phyloP scores from a whole-genome alignment of 2,329 filamentous ascomycete genomes.

The Dendryphion nanum region DNA sequence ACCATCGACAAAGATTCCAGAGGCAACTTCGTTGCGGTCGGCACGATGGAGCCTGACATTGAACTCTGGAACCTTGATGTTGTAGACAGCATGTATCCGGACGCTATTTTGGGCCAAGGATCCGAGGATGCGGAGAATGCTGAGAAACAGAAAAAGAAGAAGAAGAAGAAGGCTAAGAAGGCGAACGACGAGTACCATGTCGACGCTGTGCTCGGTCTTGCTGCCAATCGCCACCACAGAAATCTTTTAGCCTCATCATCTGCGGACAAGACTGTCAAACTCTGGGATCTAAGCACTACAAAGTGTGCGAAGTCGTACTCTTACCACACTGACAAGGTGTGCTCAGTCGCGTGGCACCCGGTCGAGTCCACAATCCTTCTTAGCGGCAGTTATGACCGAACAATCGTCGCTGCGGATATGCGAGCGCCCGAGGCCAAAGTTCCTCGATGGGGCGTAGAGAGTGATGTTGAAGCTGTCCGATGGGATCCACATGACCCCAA shows the following conservation, averaged over 20 bases:
- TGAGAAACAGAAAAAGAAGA: constrained; percentile 73
- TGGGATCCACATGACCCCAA: constrained; percentile 95
- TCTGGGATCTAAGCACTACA: constrained; percentile 92
- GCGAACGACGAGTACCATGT: constrained; percentile 91
- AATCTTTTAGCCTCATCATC: constrained; percentile 94
- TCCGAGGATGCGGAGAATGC: constrained; percentile 50
- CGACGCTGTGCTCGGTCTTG: constrained; percentile 85
- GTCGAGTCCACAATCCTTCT: constrained; percentile 83
- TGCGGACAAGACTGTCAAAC: constrained; percentile 94
- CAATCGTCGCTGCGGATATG: constrained; percentile 94
- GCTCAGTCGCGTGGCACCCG: constrained; percentile 90
- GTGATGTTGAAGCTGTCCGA: constrained; percentile 86
- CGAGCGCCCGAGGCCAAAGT: constrained; percentile 79
- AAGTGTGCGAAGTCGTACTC: constrained; percentile 94
- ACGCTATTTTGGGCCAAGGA: constrained; percentile 83
- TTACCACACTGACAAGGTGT: constrained; percentile 97
- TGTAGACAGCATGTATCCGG: constrained; percentile 97
- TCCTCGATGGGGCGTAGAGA: constrained; percentile 89
- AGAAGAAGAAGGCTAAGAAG: constrained; percentile 87
- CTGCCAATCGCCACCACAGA: constrained; percentile 88
- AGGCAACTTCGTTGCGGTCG: constrained; percentile 92
- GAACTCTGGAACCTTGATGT: constrained; percentile 98
- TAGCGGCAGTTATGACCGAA: constrained; percentile 93
- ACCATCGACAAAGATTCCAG: constrained; percentile 60
- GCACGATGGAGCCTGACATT: constrained; percentile 97